Conservation (phyloP, 345 rosid genomes). For the Melaleuca alternifolia region DNA sequence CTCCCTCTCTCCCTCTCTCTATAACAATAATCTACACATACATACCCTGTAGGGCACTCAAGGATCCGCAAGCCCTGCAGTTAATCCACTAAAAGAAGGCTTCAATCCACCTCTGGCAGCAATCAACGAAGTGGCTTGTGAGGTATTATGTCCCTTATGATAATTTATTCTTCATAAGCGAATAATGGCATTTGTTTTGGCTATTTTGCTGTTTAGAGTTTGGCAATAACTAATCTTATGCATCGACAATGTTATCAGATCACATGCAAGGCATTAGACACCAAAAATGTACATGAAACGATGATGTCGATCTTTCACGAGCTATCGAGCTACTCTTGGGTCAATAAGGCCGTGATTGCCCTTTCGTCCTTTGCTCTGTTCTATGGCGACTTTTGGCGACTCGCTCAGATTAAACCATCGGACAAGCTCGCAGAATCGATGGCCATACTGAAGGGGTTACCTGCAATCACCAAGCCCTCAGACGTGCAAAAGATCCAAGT, state of each 20-base stretch:
- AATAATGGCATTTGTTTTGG: neutral
- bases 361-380: neutral
- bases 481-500: constrained; percentile 3
- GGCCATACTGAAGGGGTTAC: neutral
- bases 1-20: neutral
- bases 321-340: neutral
- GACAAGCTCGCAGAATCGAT: neutral
- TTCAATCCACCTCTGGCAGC: neutral
- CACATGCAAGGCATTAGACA: constrained; percentile 5
- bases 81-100: neutral
- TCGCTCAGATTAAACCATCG: neutral
- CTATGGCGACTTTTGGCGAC: neutral
- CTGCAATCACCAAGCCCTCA: neutral
- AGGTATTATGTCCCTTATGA: neutral
- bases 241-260: neutral
- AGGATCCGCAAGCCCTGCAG: neutral
- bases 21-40: neutral
- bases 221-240: neutral
- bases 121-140: constrained; percentile 4
- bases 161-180: neutral
- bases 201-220: neutral
- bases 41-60: neutral
- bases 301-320: neutral
- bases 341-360: neutral
- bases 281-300: neutral